Base-by-base conservation (phyloP, 345 rosid genomes). In the Salix caprea region DNA sequence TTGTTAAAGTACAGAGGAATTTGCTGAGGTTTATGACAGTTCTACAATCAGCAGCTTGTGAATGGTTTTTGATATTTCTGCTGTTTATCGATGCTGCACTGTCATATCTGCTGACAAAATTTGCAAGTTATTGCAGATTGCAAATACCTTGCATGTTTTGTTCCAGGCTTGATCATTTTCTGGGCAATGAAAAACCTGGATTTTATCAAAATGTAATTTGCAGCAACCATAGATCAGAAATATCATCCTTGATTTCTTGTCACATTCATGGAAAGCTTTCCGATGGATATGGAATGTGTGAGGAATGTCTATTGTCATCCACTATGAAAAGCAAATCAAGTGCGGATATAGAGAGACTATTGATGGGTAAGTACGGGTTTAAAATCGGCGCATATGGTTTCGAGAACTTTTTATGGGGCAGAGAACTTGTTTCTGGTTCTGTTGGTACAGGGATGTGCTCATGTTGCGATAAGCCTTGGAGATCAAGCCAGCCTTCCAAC, bases 321-420 rank as follows among this genome's bases (percentile, higher is more conserved):
- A 15, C 62, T 36, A 42, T 4, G 30, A 66, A 56, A 16, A 21
- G 69, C 39, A 71, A 72, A 66, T 6, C 73, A 76, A 58, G 73
- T 23, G 10, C 66, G 9, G 76, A 72, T 19, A 71, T 46, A 50
- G 40, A 72, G 28, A 80, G 76, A 66, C 36, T 67, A n/a, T 16
- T 76, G 65, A 39, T 79, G 7, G 90, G 86, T 71, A 87, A 86
- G 66, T 30, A 85, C 67, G 92, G 90, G 11, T 76, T 77, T 52
- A 85, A 88, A 78, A 79, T 82, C 46, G 79, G 76, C 23, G 54
- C 80, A 70, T 34, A 26, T 19, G 40, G 80, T 69, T 75, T 65
- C 40, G 82, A 65, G 21, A 67, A 76, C 67, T 48, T 67, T 14
- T 76, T 82, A 18, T 5, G 18, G 37, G 60, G 44, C 19, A 46